phyloP scores from a whole-genome alignment of 495 filamentous ascomycete genomes.

The Aspergillus nanangensis region DNA sequence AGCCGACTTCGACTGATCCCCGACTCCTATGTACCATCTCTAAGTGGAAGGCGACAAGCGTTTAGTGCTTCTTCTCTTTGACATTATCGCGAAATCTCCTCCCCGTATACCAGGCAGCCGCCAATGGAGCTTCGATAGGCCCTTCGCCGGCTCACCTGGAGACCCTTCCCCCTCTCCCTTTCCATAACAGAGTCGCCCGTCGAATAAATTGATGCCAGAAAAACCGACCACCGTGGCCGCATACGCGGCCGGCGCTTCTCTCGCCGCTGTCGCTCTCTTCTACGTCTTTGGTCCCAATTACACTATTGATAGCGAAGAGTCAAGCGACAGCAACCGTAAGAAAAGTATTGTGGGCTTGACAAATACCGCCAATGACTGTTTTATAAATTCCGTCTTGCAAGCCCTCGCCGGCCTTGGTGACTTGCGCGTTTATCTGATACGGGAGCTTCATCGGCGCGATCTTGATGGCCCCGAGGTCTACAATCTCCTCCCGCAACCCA shows the following conservation, averaged over 20 bases:
- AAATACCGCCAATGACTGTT: slow-evolving; percentile 97
- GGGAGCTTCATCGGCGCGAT: slow-evolving; percentile 76
- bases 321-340: slow-evolving; percentile 62
- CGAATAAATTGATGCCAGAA: slow-evolving; percentile 67
- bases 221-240: slow-evolving; percentile 80
- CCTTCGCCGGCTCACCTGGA: background rate
- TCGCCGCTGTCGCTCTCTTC: slow-evolving; percentile 91
- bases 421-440: slow-evolving; percentile 83
- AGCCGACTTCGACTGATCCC: background rate
- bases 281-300: slow-evolving; percentile 97
- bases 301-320: slow-evolving; percentile 76
- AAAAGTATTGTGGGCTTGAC: slow-evolving; percentile 84
- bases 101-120: background rate
- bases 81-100: background rate
- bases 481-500: slow-evolving; percentile 45
- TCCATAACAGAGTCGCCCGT: background rate
- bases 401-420: slow-evolving; percentile 92
- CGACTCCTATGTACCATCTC: background rate
- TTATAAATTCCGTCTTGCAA: slow-evolving; percentile 97
- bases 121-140: slow-evolving; percentile 17
- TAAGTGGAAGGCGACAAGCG: background rate
- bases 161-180: background rate
- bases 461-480: slow-evolving; percentile 74
- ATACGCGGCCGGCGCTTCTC: slow-evolving; percentile 92
- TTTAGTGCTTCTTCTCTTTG: background rate